Percentiles rank a stretch among this genome's conserved stretches.
Evolutionary conservation across 1,284 basidiomycete genomes (phyloP).

Genomic region (Trichosporon sp.): DNA sequence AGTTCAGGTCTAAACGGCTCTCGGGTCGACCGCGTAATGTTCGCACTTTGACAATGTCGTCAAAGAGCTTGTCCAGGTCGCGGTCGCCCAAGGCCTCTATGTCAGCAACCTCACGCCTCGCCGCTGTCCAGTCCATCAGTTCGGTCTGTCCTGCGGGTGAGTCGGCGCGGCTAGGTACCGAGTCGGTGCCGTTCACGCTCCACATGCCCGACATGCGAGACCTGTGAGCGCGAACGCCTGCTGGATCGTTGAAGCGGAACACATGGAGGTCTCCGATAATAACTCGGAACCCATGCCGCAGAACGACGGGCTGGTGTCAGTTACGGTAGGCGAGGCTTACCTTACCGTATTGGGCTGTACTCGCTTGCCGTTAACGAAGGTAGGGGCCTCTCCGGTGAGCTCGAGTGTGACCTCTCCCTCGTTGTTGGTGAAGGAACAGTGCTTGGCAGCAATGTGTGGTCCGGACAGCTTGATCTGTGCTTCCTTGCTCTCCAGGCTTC

Average conservation of each 20-base stretch:
- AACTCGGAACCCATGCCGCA: constrained; percentile 85
- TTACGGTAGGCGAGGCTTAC: neutral
- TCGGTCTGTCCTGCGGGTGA: constrained; percentile 59
- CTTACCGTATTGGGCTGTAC: constrained; percentile 9
- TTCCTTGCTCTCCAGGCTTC: constrained; percentile 75
- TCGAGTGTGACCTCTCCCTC: constrained; percentile 83
- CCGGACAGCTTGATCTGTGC: constrained; percentile 93
- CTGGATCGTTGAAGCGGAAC: constrained; percentile 90
- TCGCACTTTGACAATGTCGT: constrained; percentile 77
- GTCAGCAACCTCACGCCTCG: constrained; percentile 85
- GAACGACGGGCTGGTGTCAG: constrained; percentile 40
- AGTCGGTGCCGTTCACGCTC: constrained; percentile 17
- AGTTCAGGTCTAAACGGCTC: constrained; percentile 44
- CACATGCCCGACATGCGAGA: constrained; percentile 32
- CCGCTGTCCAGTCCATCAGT: constrained; percentile 90
- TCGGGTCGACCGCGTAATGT: constrained; percentile 69
- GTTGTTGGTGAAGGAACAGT: constrained; percentile 85
- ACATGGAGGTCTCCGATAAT: constrained; percentile 97
- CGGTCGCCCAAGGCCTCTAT: constrained; percentile 88
- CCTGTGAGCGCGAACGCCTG: constrained; percentile 80
- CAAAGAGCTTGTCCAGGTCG: constrained; percentile 88
- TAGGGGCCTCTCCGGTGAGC: constrained; percentile 75
- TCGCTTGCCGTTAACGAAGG: constrained; percentile 53
- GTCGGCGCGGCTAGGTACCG: constrained; percentile 61
- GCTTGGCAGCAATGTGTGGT: constrained; percentile 84